phyloP scores from a whole-genome alignment of 331 rosid species.

The Quercus phellos region DNA sequence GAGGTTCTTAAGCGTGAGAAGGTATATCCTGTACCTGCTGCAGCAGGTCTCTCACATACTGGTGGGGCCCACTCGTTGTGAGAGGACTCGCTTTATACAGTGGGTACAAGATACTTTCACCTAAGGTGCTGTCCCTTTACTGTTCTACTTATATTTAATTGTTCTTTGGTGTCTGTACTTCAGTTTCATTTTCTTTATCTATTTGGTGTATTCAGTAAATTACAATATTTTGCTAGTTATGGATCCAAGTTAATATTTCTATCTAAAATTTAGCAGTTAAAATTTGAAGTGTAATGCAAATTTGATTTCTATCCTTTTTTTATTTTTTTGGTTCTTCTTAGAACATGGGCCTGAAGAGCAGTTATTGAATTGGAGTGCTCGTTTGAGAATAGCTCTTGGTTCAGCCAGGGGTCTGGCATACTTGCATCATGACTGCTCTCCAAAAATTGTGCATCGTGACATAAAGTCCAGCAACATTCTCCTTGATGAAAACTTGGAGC shows the following conservation, averaged over 20 bases:
- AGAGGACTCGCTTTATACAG: no score
- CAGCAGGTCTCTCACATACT: no score
- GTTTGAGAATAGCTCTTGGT: conserved; percentile 86
- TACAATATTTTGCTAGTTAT: not conserved
- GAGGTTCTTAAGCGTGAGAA: not conserved
- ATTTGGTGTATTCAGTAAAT: not conserved
- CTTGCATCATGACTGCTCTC: conserved; percentile 89
- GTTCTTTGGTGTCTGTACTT: not conserved
- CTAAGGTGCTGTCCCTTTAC: not conserved
- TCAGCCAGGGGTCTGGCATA: conserved; percentile 87
- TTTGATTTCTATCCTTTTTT: not conserved
- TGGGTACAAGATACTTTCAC: no score
- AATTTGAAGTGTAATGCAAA: not conserved
- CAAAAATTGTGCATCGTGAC: conserved; percentile 85
- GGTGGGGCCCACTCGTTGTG: no score
- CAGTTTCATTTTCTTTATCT: conserved; percentile 4
- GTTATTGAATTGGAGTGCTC: conserved; percentile 64
- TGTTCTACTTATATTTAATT: not conserved
- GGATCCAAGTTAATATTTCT: not conserved
- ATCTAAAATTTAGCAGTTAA: not conserved
- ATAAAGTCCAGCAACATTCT: conserved; percentile 95
- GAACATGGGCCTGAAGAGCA: conserved; percentile 37
- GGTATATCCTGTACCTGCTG: no score
- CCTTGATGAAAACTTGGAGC: conserved; percentile 81
- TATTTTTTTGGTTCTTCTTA: conserved; percentile 1